Percentiles rank a stretch among this genome's conserved stretches.
These are phyloP conservation scores for Alternaria arborescens DNA, from an alignment of 2,329 filamentous ascomycete species.

Conservation along the genomic window DNA sequence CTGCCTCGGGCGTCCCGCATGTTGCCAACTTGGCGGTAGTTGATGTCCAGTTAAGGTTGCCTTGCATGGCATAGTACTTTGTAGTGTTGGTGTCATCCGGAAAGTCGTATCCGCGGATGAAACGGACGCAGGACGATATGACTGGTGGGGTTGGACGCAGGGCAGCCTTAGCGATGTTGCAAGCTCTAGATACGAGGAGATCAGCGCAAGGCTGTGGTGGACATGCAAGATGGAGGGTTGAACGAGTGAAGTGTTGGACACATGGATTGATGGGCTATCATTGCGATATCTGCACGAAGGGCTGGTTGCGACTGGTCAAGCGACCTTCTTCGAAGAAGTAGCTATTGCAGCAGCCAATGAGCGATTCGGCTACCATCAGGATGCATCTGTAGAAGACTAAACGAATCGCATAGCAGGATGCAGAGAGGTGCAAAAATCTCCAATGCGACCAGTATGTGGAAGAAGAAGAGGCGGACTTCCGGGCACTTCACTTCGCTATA, in stretches of 20 bases:
- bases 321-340: background rate
- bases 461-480: background rate
- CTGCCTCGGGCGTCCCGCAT: slow-evolving; percentile 15
- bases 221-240: slow-evolving; percentile 3
- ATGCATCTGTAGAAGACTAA: background rate
- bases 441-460: background rate
- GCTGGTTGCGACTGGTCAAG: background rate
- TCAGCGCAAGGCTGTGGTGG: slow-evolving; percentile 14
- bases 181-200: slow-evolving; percentile 6
- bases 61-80: slow-evolving; percentile 9
- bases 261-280: background rate
- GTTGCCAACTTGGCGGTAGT: slow-evolving; percentile 10
- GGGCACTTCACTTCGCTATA: background rate
- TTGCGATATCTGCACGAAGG: background rate
- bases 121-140: slow-evolving; percentile 5
- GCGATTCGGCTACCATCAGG: background rate
- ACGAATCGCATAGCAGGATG: background rate
- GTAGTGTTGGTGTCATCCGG: slow-evolving; percentile 11
- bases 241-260: background rate
- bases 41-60: slow-evolving; percentile 23
- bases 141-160: slow-evolving; percentile 14
- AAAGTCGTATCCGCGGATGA: slow-evolving; percentile 9
- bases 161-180: slow-evolving; percentile 6
- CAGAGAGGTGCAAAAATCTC: background rate
- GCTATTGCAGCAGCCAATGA: background rate